Conservation (phyloP, 495 filamentous ascomycete genomes). For the Aeminium ludgeri region DNA sequence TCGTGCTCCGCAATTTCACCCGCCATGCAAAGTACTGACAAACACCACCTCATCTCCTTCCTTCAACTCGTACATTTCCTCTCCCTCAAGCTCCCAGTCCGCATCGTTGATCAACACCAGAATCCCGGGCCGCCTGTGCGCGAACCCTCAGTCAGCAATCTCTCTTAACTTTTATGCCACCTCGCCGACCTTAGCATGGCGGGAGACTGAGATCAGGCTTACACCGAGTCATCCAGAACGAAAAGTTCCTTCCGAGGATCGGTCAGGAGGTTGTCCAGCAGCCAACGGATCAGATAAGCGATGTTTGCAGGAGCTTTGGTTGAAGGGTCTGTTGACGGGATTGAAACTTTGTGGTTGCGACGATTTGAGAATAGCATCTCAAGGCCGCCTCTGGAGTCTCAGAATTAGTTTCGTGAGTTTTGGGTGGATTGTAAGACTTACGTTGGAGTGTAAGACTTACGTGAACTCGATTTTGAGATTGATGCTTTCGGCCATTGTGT, state of each 20-base stretch:
- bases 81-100: constrained; percentile 96
- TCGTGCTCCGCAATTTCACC: constrained; percentile 23
- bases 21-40: constrained; percentile 94
- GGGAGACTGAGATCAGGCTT: constrained; percentile 24
- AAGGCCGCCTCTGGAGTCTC: constrained; percentile 59
- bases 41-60: constrained; percentile 77
- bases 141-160: neutral
- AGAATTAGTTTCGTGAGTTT: constrained; percentile 1
- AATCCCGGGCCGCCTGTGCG: constrained; percentile 74
- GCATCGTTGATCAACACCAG: constrained; percentile 94
- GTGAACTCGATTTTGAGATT: constrained; percentile 54
- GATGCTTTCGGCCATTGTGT: constrained; percentile 1
- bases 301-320: constrained; percentile 45
- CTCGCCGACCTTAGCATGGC: too few species aligned
- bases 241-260: constrained; percentile 80
- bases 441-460: constrained; percentile 33
- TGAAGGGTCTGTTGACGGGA: constrained; percentile 45
- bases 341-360: constrained; percentile 46
- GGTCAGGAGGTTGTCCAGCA: constrained; percentile 73
- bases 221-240: constrained; percentile 77
- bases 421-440: constrained; percentile 7
- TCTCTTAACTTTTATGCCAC: neutral
- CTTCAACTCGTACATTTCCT: constrained; percentile 74
- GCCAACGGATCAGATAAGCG: constrained; percentile 56
- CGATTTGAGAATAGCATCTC: constrained; percentile 84